These are phyloP conservation scores for Exophiala alcalophila DNA, from an alignment of 2,329 filamentous ascomycete genomes.

Conservation along the genomic window DNA sequence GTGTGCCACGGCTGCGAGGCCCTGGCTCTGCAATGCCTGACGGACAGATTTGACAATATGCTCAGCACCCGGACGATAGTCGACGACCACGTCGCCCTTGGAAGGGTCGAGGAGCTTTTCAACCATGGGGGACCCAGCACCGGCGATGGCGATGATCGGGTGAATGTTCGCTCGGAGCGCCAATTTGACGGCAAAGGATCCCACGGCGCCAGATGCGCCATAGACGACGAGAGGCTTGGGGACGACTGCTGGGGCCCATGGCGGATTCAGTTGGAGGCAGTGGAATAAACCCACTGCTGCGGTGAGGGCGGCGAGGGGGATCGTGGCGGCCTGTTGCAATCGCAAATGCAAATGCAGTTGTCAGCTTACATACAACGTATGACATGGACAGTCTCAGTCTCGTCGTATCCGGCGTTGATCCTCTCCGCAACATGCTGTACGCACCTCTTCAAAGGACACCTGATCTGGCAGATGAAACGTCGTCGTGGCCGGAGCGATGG, in stretches of 20 bases:
- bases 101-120: slow-evolving; percentile 45
- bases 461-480: slow-evolving; percentile 55
- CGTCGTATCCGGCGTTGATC: too few species aligned
- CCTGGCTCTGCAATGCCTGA: slow-evolving; percentile 39
- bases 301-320: slow-evolving; percentile 14
- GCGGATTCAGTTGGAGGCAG: slow-evolving; percentile 7
- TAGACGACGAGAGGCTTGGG: slow-evolving; percentile 50
- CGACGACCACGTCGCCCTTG: slow-evolving; percentile 58
- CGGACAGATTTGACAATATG: slow-evolving; percentile 48
- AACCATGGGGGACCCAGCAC: slow-evolving; percentile 32
- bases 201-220: slow-evolving; percentile 56
- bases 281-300: slow-evolving; percentile 10
- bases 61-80: slow-evolving; percentile 58
- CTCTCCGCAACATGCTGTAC: too few species aligned
- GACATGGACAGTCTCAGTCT: too few species aligned
- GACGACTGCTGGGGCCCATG: slow-evolving; percentile 6
- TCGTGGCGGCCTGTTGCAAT: slow-evolving; percentile 17
- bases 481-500: slow-evolving; percentile 51
- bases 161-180: slow-evolving; percentile 56
- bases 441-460: slow-evolving; percentile 52
- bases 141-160: slow-evolving; percentile 60
- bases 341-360: too few species aligned
- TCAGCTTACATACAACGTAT: too few species aligned
- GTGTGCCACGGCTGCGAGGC: slow-evolving; percentile 48
- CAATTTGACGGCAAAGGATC: slow-evolving; percentile 58